Evolutionary conservation across 306 rosid species (phyloP).

Genomic region (Mimosa bimucronata): DNA sequence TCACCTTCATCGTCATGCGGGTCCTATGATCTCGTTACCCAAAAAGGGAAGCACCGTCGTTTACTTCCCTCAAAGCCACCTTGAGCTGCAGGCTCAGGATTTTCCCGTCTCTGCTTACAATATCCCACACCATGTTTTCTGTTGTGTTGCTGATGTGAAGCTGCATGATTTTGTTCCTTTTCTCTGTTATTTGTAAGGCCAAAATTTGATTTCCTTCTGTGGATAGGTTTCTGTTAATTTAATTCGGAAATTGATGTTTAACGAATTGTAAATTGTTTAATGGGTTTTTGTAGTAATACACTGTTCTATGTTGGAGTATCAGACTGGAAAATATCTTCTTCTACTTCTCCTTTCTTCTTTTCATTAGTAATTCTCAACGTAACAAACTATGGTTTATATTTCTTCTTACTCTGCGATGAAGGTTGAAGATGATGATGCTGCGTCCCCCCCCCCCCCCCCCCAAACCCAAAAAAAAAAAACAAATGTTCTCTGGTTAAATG

Average conservation of each 20-base stretch:
- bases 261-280: neutral
- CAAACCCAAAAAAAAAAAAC: too few species aligned
- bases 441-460: too few species aligned
- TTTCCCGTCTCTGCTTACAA: conserved; percentile 62
- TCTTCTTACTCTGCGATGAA: too few species aligned
- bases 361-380: neutral
- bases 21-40: conserved; percentile 87
- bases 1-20: too few species aligned
- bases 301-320: conserved; percentile 26
- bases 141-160: conserved; percentile 92
- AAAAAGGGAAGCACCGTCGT: conserved; percentile 87
- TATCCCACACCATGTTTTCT: conserved; percentile 85
- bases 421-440: too few species aligned
- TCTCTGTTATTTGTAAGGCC: neutral
- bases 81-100: conserved; percentile 72
- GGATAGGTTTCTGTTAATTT: conserved; percentile 38
- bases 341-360: neutral
- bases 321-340: neutral
- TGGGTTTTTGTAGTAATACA: neutral
- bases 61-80: conserved; percentile 92
- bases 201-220: conserved; percentile 27
- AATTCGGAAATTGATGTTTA: conserved; percentile 14
- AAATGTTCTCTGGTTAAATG: too few species aligned
- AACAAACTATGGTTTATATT: conserved; percentile 16
- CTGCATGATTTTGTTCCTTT: conserved; percentile 64